Evolutionary conservation across 2,329 filamentous ascomycete species (phyloP), one percentile per base, ranked within the genome.

Genomic region (Penicillium aurantiogriseum): DNA sequence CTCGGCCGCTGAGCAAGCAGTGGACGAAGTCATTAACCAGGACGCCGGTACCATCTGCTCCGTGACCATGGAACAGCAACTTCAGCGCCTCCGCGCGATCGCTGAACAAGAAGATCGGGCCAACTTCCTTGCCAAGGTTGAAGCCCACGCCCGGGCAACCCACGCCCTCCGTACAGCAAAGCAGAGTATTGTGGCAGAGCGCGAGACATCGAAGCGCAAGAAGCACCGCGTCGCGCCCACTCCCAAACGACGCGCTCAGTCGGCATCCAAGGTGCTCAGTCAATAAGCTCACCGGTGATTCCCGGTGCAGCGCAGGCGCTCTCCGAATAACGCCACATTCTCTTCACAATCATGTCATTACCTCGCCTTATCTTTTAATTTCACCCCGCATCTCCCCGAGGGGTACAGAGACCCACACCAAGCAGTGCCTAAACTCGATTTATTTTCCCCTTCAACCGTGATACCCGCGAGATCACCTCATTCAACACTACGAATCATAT

Each of bases 111-210:
- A 77, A 44, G 72, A 72, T 27, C 72, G 74, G 21, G 69, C 69
- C 13, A 71, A 71, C 17, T 75, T 75, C 62, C 67, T 76, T 25
- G 75, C 74, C 13, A 74, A 75, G 58, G 74, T 76, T 7, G 72
- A 77, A 27, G 74, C 75, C 17, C 74, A 76, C 56, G 74, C 74
- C 7, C 72, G 73, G 46, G 75, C 75, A 4, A 74, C 74, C 56
- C 74, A 76, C 51, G 74, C 73, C 6, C 57, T 75, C 35, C 72
- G 74, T 27, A 67, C 71, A 17, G 64, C 73, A 8, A 73, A 76
- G 57, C 57, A 72, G 31, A 58, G 61, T 2, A 54, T 64, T 17
- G 46, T 56, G 29, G 38, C 33, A 42, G 69, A 71, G 45, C 66
- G 68, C 51, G 64, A 67, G 39, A 60, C 57, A 48, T 44, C 62